These are phyloP conservation scores for Pseudevernia furfuracea DNA, from an alignment of 495 filamentous ascomycete species.

Conservation along the genomic window DNA sequence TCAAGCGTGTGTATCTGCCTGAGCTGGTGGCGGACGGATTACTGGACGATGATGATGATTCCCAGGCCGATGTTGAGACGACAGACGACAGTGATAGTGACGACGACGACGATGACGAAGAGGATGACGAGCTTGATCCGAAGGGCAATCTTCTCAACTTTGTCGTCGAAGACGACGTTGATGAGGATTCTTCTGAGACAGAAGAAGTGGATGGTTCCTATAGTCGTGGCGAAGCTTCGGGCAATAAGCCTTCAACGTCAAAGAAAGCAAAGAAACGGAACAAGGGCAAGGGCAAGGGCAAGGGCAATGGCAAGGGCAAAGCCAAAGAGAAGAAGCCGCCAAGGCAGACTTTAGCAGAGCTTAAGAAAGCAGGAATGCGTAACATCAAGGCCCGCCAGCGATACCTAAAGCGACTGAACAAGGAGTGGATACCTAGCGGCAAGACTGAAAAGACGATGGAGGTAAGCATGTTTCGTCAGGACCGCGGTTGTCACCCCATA, in stretches of 20 bases:
- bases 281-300: slow-evolving; percentile 42
- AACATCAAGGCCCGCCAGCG: slow-evolving; percentile 56
- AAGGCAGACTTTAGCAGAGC: slow-evolving; percentile 49
- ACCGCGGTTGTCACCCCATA: background rate
- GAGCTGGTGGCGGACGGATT: slow-evolving; percentile 35
- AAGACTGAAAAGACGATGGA: slow-evolving; percentile 73
- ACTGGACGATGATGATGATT: slow-evolving; percentile 40
- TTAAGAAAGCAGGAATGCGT: slow-evolving; percentile 56
- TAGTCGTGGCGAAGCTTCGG: slow-evolving; percentile 25
- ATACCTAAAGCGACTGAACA: slow-evolving; percentile 57
- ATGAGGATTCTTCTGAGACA: slow-evolving; percentile 30
- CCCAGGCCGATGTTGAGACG: slow-evolving; percentile 36
- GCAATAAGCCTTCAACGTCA: slow-evolving; percentile 16
- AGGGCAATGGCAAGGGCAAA: slow-evolving; percentile 40
- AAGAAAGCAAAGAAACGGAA: slow-evolving; percentile 34
- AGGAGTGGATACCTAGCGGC: slow-evolving; percentile 63
- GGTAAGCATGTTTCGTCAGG: background rate
- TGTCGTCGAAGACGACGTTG: slow-evolving; percentile 46
- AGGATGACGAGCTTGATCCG: slow-evolving; percentile 38
- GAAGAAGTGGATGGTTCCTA: slow-evolving; percentile 22
- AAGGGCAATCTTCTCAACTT: slow-evolving; percentile 50
- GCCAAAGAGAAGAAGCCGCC: slow-evolving; percentile 33
- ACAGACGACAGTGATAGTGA: slow-evolving; percentile 34
- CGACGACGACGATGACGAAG: slow-evolving; percentile 33
- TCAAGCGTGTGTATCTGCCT: slow-evolving; percentile 66